Conservation (phyloP, 495 filamentous ascomycete genomes). For the Cairneyella variabilis region DNA sequence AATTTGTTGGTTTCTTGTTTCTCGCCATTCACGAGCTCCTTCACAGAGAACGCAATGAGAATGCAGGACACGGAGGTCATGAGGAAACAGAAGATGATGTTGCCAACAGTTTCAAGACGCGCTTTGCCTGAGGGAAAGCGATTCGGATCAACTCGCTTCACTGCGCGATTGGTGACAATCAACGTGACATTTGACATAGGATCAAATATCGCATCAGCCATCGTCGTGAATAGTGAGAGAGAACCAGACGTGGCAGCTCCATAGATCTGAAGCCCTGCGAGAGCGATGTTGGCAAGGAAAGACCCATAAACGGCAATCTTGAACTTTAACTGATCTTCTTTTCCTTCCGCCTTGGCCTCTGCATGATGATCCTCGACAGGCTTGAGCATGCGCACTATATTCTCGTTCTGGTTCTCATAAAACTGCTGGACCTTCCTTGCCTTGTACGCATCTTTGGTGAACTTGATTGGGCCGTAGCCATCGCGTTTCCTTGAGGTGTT, state of each 20-base stretch:
- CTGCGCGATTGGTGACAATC: slow-evolving; percentile 82
- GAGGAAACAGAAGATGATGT: slow-evolving; percentile 95
- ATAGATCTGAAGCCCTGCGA: slow-evolving; percentile 82
- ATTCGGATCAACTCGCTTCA: slow-evolving; percentile 81
- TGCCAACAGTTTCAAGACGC: slow-evolving; percentile 91
- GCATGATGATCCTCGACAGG: slow-evolving; percentile 87
- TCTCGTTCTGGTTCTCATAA: slow-evolving; percentile 89
- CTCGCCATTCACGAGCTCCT: slow-evolving; percentile 53
- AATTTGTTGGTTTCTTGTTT: slow-evolving; percentile 50
- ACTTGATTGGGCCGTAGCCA: slow-evolving; percentile 36
- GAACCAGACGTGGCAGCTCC: slow-evolving; percentile 82
- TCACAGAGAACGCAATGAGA: slow-evolving; percentile 79
- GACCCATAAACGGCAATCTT: slow-evolving; percentile 89
- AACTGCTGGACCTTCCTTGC: slow-evolving; percentile 74
- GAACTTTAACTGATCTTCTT: slow-evolving; percentile 77
- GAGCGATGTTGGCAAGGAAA: slow-evolving; percentile 76
- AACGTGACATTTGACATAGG: slow-evolving; percentile 87
- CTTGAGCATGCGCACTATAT: slow-evolving; percentile 86
- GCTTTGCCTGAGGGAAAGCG: slow-evolving; percentile 93
- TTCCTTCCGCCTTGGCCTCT: slow-evolving; percentile 72
- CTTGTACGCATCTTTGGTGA: slow-evolving; percentile 36
- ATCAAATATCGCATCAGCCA: slow-evolving; percentile 96
- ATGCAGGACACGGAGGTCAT: slow-evolving; percentile 91
- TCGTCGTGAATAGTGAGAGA: slow-evolving; percentile 93
- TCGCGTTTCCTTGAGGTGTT: slow-evolving; percentile 76